These are phyloP conservation scores for Ophiocordyceps robertsii DNA, from an alignment of 2,329 filamentous ascomycete species.

Conservation along the genomic window DNA sequence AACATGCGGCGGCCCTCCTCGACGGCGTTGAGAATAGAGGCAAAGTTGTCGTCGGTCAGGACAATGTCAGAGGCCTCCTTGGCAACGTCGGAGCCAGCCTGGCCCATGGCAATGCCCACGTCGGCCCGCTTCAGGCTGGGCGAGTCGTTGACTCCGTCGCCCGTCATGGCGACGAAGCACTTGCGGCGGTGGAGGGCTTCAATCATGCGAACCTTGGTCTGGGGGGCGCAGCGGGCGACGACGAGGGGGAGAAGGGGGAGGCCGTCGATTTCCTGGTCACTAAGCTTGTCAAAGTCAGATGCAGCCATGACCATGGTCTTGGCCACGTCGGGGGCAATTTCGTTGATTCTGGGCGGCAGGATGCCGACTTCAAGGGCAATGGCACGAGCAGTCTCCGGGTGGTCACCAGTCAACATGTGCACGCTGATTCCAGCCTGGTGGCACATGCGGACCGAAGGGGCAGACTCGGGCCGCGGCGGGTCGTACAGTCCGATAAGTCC, in stretches of 20 bases:
- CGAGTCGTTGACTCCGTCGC: constrained; percentile 59
- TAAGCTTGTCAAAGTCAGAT: constrained; percentile 52
- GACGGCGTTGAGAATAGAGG: constrained; percentile 57
- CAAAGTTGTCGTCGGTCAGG: constrained; percentile 60
- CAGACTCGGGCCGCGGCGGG: constrained; percentile 55
- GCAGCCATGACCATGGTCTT: constrained; percentile 53
- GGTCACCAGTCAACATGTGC: constrained; percentile 60
- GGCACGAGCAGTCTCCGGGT: constrained; percentile 49
- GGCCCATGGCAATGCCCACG: constrained; percentile 60
- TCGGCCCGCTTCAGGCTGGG: constrained; percentile 55
- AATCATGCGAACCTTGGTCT: constrained; percentile 65
- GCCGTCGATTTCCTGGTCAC: constrained; percentile 48
- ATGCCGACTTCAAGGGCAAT: constrained; percentile 54
- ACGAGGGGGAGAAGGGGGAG: constrained; percentile 53
- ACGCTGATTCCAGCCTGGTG: constrained; percentile 50
- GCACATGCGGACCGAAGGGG: constrained; percentile 41
- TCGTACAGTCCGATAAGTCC: constrained; percentile 64
- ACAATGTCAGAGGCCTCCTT: constrained; percentile 58
- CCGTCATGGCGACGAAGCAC: constrained; percentile 58
- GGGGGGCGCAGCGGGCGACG: constrained; percentile 55
- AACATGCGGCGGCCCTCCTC: constrained; percentile 59
- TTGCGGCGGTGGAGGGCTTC: constrained; percentile 54
- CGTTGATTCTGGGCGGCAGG: constrained; percentile 35
- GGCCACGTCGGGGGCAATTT: constrained; percentile 38
- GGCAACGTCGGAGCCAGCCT: constrained; percentile 54